These are phyloP conservation scores for Aspergillus glaucus DNA, from an alignment of 2,329 filamentous ascomycete species.

Conservation along the genomic window DNA sequence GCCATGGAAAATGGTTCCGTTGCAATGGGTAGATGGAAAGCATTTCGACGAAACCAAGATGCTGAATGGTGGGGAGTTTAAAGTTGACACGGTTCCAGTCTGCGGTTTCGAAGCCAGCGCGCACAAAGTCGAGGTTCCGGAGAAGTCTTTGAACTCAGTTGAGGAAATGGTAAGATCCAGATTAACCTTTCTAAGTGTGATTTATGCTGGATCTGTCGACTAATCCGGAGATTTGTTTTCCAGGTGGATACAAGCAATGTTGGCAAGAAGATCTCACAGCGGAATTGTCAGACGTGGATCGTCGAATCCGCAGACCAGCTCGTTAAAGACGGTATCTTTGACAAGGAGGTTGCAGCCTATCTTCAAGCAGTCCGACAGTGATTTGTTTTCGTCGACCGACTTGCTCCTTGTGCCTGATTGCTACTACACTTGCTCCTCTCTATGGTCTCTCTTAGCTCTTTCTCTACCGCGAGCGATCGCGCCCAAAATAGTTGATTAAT, in stretches of 20 bases:
- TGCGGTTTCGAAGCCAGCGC: conserved; percentile 22
- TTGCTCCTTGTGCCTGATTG: too few relatives aligned
- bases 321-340: conserved; percentile 20
- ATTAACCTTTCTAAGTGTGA: too few relatives aligned
- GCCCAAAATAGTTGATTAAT: too few relatives aligned
- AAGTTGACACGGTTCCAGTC: conserved; percentile 15
- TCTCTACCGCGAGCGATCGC: too few relatives aligned
- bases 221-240: too few relatives aligned
- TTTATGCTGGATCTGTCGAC: too few relatives aligned
- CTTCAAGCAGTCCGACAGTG: conserved; percentile 20
- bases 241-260: background rate
- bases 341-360: conserved; percentile 17
- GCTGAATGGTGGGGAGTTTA: conserved; percentile 17
- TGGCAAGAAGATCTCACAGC: conserved; percentile 19
- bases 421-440: too few relatives aligned
- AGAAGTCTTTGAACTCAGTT: conserved; percentile 11
- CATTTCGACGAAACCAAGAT: conserved; percentile 20
- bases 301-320: conserved; percentile 29
- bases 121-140: conserved; percentile 8
- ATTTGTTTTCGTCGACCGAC: background rate
- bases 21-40: conserved; percentile 25
- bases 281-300: conserved; percentile 34
- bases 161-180: conserved; percentile 3
- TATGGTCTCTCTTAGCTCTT: too few relatives aligned
- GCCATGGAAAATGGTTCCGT: conserved; percentile 18